Percentiles rank a stretch among this genome's conserved stretches.
phyloP scores from a whole-genome alignment of 495 filamentous ascomycete genomes.

The Podospora comata region DNA sequence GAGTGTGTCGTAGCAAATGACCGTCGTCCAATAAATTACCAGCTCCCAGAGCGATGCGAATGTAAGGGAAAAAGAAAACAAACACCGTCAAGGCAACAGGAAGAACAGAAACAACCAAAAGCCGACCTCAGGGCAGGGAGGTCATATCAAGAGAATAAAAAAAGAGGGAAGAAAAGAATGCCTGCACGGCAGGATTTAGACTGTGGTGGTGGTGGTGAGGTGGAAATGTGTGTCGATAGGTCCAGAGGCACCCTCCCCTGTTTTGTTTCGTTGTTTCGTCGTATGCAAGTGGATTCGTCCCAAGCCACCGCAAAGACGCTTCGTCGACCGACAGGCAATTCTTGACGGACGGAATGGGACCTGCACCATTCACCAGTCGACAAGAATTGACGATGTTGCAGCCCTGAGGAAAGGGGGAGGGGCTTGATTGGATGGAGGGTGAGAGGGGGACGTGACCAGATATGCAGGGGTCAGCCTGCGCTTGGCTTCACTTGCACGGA shows the following conservation, averaged over 20 bases:
- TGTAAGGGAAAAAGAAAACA: neutral
- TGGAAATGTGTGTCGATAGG: conserved; percentile 3
- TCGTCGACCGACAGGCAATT: too few species aligned
- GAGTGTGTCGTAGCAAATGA: conserved; percentile 5
- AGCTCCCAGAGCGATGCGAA: conserved; percentile 11
- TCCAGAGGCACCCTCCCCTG: conserved; percentile 9
- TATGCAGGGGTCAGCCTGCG: neutral
- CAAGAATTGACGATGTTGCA: neutral
- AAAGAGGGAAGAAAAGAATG: neutral
- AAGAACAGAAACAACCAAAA: conserved; percentile 1
- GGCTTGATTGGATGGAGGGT: neutral
- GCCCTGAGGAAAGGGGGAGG: neutral
- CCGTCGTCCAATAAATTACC: neutral
- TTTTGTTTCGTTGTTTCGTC: conserved; percentile 20
- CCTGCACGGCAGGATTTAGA: neutral
- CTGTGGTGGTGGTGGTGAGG: neutral
- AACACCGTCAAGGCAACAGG: neutral
- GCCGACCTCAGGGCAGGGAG: neutral
- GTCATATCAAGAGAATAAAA: neutral
- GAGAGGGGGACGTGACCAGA: neutral
- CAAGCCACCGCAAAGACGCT: neutral
- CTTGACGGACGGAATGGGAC: too few species aligned
- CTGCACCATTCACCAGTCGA: neutral
- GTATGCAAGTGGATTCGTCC: conserved; percentile 9
- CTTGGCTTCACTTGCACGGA: neutral